Evolutionary conservation across 2,329 filamentous ascomycete species (phyloP), one percentile per base, ranked within the genome.

Genomic region (Lithohypha guttulata): DNA sequence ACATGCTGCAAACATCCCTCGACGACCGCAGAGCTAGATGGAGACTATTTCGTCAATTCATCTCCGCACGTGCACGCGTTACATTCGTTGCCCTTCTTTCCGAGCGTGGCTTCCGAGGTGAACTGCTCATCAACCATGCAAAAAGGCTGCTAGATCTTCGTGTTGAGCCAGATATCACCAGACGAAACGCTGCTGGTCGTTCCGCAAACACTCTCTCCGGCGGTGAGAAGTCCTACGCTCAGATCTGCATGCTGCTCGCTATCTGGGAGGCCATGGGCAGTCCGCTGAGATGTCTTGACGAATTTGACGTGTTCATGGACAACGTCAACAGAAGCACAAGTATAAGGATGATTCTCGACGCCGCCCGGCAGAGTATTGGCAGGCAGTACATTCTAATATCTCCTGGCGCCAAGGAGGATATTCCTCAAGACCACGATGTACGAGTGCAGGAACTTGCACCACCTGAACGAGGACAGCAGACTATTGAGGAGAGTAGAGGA

Each of bases 221-320:
- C 38, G 91, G 91, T 20, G 91, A 98, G 59, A 98, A 98, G 59
- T 96, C 89, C 0, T 98, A 96, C 59, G 93, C 87, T 3, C 94
- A 89, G 3, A 93, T 96, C 43, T 98, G 91, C 62, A 73, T 98
- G 51, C 66, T 98, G 39, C 70, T 98, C 21, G 77, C 86, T 2
- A 80, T 98, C 13, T 98, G 91, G 91, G 91, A 98, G 57, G 89
- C 91, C 20, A 98, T 98, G 81, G 89, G 91, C 8, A 93, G 86
- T 13, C 89, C 87, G 1, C 81, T 98, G 44, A 77, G 91, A 39
- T 98, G 91, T 55, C 69, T 98, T 39, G 91, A 98, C 61, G 91
- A 98, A 61, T 98, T 96, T 56, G 91, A 98, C 58, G 91, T 98
- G 21, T 98, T 95, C 68, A 98, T 98, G 91, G 91, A 98, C 61